Base-by-base conservation (phyloP, 1,139 yeast species). In the Candida dubliniensis region DNA sequence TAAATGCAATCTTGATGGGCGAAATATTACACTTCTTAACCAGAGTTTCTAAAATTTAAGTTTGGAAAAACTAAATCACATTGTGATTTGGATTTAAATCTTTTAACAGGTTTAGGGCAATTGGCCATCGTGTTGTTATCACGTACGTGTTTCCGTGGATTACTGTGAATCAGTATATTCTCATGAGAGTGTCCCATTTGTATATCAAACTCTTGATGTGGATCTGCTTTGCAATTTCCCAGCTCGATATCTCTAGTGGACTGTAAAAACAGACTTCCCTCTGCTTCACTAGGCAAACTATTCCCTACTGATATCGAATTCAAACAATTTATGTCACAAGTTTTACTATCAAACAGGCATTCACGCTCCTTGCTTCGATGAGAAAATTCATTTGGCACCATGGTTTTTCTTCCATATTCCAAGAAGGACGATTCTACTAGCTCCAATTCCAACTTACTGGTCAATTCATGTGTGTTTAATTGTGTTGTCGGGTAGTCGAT, bases 1-100 rank as follows among this genome's bases (percentile, higher is more conserved):
- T n/a, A 18, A 18, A 18, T 18, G 23, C 5, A 4, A 5, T 18
- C 5, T 18, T 18, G 23, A 18, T 18, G 23, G 23, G 23, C 5
- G 23, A 18, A 5, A 18, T 18, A 18, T 18, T n/a, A n/a, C n/a
- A n/a, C n/a, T n/a, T n/a, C 23, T 5, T 18, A 18, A 18, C 23
- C 23, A 18, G 23, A 18, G 23, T 18, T 42, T 23, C 41, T 44
- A 25, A 42, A 42, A 33, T 50, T 45, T 10, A 50, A 39, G 34
- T 50, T 47, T 3, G 55, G 55, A 31, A 51, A 50, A 4, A 47
- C 46, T 25, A 51, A 40, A 41, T 51, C 55, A 36, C 43, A 49
- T 24, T 42, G 43, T 11, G 52, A 47, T 34, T 36, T 45, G 2
- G 55, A 50, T 36, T 44, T 44, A 32, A 51, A 51, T 12, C 46